phyloP scores from a whole-genome alignment of 1,139 yeast species.

The Blastobotrys malaysiensis region DNA sequence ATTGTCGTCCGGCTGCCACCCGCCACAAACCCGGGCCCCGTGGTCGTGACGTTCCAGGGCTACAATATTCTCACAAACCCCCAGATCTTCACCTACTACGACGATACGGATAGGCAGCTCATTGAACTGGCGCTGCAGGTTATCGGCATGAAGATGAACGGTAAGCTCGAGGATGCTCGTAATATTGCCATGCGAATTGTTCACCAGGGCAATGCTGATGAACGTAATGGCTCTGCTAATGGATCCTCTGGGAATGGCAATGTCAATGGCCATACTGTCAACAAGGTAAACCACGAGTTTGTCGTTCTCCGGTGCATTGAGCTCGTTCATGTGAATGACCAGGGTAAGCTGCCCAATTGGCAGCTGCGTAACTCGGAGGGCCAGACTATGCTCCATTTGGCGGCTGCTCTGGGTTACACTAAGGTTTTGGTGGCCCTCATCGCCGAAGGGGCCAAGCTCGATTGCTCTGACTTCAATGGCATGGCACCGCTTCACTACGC shows the following conservation, averaged over 20 bases:
- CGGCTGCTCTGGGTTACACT: slow-evolving; percentile 67
- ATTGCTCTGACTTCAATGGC: slow-evolving; percentile 71
- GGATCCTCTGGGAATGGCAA: slow-evolving; percentile 4
- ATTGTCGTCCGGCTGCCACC: slow-evolving; percentile 93
- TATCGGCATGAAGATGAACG: slow-evolving; percentile 92
- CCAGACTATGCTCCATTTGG: slow-evolving; percentile 80
- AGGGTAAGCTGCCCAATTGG: slow-evolving; percentile 51
- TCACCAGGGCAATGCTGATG: slow-evolving; percentile 16
- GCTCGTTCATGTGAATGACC: slow-evolving; percentile 21
- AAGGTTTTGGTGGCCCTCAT: slow-evolving; percentile 59
- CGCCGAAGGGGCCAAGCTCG: slow-evolving; percentile 75
- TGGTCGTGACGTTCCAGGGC: slow-evolving; percentile 68
- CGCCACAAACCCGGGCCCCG: slow-evolving; percentile 83
- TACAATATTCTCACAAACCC: slow-evolving; percentile 31
- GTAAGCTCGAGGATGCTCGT: slow-evolving; percentile 85
- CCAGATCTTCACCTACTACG: slow-evolving; percentile 78
- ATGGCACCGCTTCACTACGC: slow-evolving; percentile 86
- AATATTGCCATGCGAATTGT: slow-evolving; percentile 85
- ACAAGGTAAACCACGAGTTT: slow-evolving; percentile 20
- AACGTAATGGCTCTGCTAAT: slow-evolving; percentile 7
- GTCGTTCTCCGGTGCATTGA: slow-evolving; percentile 28
- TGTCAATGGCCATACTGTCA: neutral
- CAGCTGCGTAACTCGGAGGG: slow-evolving; percentile 77
- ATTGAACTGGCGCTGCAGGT: slow-evolving; percentile 90
- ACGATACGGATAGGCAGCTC: slow-evolving; percentile 87